These are phyloP conservation scores for Epichloe sp. DNA, from an alignment of 2,329 filamentous ascomycete genomes.

Conservation along the genomic window DNA sequence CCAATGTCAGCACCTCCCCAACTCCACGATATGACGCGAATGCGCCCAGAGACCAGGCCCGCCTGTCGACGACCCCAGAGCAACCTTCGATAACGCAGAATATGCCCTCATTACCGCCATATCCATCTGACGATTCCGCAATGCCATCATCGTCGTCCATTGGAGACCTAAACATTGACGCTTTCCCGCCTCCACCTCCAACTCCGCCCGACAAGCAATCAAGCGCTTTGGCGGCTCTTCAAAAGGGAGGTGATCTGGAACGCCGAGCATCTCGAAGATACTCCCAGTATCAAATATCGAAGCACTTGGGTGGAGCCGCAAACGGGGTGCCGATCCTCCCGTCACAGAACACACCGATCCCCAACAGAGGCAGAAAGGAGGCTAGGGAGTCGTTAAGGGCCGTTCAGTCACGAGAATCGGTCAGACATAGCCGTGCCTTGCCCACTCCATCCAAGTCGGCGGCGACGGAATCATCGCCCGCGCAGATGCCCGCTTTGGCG, in stretches of 20 bases:
- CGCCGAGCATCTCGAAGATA: slow-evolving; percentile 85
- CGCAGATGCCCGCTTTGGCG: slow-evolving; percentile 47
- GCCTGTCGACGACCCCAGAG: slow-evolving; percentile 37
- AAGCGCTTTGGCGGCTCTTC: slow-evolving; percentile 80
- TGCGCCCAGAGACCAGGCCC: slow-evolving; percentile 37
- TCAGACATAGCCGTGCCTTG: slow-evolving; percentile 34
- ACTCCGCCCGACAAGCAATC: slow-evolving; percentile 70
- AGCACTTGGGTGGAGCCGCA: slow-evolving; percentile 70
- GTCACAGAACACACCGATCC: slow-evolving; percentile 67
- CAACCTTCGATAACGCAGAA: slow-evolving; percentile 62
- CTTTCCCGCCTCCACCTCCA: slow-evolving; percentile 53
- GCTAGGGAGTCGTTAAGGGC: slow-evolving; percentile 71
- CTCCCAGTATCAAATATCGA: slow-evolving; percentile 92
- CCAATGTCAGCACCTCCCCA: slow-evolving; percentile 28
- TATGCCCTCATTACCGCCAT: slow-evolving; percentile 61
- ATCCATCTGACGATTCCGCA: slow-evolving; percentile 46
- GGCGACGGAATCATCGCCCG: slow-evolving; percentile 45
- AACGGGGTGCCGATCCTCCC: slow-evolving; percentile 81
- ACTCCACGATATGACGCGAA: slow-evolving; percentile 29
- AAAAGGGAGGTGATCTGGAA: slow-evolving; percentile 85
- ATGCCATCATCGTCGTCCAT: slow-evolving; percentile 27
- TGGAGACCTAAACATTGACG: slow-evolving; percentile 43
- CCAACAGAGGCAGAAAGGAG: slow-evolving; percentile 69
- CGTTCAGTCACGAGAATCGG: slow-evolving; percentile 40
- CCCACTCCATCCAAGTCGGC: slow-evolving; percentile 30